Base-by-base conservation (phyloP, 2,329 filamentous ascomycete genomes). In the Ascochyta rabiei region DNA sequence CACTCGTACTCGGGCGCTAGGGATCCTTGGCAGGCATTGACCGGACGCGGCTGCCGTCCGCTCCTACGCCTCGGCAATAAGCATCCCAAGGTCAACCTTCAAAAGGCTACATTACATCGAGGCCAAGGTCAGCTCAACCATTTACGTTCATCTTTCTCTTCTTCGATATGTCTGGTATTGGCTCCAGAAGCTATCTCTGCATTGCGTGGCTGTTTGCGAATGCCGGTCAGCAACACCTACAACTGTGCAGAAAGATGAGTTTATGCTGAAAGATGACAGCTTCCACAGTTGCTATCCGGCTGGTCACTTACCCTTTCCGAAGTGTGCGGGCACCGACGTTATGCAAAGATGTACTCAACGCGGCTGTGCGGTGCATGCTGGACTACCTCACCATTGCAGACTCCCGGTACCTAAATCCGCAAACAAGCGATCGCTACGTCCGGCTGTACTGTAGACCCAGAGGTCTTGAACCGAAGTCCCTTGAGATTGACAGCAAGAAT, bases 101-200 rank as follows among this genome's bases (percentile, higher is more conserved):
- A 34, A 6, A 40, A 40, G 35, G 35, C 28, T 4, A 12, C 28
- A 15, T 30, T 13, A 15, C 12, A 30, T 30, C 12, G 28, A 30
- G 28, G 12, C 28, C 13, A 10, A 30, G 12, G 12, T 13, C 10
- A 6, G 28, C 28, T 30, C 28, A 30, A 4, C 12, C 12, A 4
- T 30, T 3, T 28, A 28, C 28, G 28, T 3, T 21, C 10, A 13
- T 37, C 30, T 21, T 15, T 10, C n/a, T 35, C 2, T 21, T 15
- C 8, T 2, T 24, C 46, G 35, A n/a, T 23, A 49, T 49, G 30
- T n/a, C 38, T 6, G 12, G 13, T 8, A 70, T 46, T 24, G 63
- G 64, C 59, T 73, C 62, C 12, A 66, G 68, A 23, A 70, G 59
- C 57, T 59, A 70, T 6, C 64, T 64, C 40, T 71, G 51, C 13